A percentile compares a stretch with the other conserved stretches of the same genome.
Evolutionary conservation across 2,329 filamentous ascomycete genomes (phyloP).

Genomic region (Aspergillus carbonarius): DNA sequence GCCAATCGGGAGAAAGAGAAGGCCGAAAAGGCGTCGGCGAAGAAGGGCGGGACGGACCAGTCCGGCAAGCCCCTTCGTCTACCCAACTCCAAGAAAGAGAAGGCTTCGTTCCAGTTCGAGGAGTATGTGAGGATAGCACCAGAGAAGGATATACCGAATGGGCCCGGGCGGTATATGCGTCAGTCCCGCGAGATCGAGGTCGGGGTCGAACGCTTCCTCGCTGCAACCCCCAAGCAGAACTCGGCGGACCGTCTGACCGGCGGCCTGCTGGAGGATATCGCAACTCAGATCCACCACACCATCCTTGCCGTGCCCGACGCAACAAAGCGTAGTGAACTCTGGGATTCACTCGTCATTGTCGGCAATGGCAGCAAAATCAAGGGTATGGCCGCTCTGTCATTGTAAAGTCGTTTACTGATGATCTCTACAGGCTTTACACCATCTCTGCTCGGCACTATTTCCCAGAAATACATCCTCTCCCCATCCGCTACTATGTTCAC

Average conservation of each 20-base stretch:
- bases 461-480: constrained; percentile 81
- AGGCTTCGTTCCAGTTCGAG: constrained; percentile 61
- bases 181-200: constrained; percentile 60
- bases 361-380: constrained; percentile 75
- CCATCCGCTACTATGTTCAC: constrained; percentile 96
- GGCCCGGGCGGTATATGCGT: constrained; percentile 53
- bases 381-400: constrained; percentile 42
- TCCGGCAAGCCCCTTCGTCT: constrained; percentile 52
- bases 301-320: constrained; percentile 81
- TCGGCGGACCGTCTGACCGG: constrained; percentile 46
- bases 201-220: constrained; percentile 61
- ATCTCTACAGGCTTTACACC: constrained; percentile 71
- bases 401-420: background rate
- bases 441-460: constrained; percentile 76
- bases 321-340: constrained; percentile 79
- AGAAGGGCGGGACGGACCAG: constrained; percentile 51
- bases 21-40: constrained; percentile 54
- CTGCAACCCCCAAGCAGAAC: constrained; percentile 46
- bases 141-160: constrained; percentile 49
- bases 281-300: constrained; percentile 77
- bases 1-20: constrained; percentile 65
- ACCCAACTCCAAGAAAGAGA: constrained; percentile 60
- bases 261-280: constrained; percentile 77
- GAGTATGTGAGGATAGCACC: constrained; percentile 57
- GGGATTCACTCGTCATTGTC: constrained; percentile 89